A percentile compares a stretch with the other conserved stretches of the same genome.
phyloP scores from a whole-genome alignment of 2,329 filamentous ascomycete species.

The Ceratocystis eucalypticola region DNA sequence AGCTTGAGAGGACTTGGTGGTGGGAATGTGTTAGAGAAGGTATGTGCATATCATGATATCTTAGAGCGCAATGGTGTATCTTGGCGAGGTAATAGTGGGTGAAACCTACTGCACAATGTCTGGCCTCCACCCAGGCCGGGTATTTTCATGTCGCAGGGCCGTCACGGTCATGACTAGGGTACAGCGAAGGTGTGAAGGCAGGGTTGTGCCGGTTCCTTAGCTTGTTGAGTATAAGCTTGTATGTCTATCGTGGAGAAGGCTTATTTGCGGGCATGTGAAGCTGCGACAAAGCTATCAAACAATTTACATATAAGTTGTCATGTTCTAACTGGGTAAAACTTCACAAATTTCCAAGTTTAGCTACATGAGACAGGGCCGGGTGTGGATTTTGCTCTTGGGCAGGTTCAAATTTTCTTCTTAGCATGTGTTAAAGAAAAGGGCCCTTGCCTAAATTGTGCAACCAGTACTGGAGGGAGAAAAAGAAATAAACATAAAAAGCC shows the following conservation, averaged over 20 bases:
- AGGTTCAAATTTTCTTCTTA: not conserved
- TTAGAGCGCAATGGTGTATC: not conserved
- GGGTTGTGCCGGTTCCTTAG: not conserved
- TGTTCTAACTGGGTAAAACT: no score
- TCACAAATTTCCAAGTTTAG: not conserved
- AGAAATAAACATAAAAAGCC: not conserved
- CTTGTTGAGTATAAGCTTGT: not conserved
- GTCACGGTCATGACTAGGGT: slow-evolving; percentile 4
- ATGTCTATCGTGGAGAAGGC: no score
- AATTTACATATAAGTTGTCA: no score
- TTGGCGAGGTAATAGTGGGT: not conserved
- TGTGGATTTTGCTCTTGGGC: not conserved
- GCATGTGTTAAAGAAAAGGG: not conserved
- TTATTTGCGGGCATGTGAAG: no score
- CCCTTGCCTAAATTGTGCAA: not conserved
- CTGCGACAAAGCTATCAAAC: no score
- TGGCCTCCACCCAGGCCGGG: slow-evolving; percentile 8
- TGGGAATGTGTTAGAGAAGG: not conserved
- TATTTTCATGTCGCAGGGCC: not conserved
- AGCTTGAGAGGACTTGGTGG: slow-evolving; percentile 41
- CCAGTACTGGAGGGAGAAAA: not conserved
- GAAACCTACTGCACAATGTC: slow-evolving; percentile 17
- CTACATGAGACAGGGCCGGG: not conserved
- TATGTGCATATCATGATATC: not conserved
- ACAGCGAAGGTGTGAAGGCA: not conserved